Evolutionary conservation across 306 rosid genomes (phyloP).

Genomic region (Abrus pulchellus): DNA sequence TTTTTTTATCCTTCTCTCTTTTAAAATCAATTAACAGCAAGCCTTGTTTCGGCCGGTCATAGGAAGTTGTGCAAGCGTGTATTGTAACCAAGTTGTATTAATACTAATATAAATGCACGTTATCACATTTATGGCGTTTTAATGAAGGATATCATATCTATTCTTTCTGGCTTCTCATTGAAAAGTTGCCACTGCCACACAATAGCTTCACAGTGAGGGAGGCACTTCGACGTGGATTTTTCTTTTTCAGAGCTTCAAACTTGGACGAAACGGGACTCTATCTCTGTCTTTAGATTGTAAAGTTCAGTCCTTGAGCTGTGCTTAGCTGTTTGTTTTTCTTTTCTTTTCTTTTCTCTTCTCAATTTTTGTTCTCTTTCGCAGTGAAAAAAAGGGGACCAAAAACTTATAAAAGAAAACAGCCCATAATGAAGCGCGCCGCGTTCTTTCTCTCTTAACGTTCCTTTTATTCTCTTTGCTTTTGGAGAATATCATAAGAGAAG

Average conservation of each 20-base stretch:
- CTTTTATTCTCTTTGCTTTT: slow-evolving; percentile 13
- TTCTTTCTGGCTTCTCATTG: background rate
- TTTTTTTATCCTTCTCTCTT: background rate
- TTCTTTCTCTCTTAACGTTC: slow-evolving; percentile 6
- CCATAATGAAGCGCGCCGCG: background rate
- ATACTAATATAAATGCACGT: slow-evolving; percentile 25
- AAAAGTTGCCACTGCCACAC: slow-evolving; percentile 34
- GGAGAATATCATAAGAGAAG: slow-evolving; percentile 12
- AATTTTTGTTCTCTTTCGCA: background rate
- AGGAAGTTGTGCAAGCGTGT: slow-evolving; percentile 30
- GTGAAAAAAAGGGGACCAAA: background rate
- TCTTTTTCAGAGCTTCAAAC: background rate
- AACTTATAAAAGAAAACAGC: background rate
- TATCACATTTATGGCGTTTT: slow-evolving; percentile 40
- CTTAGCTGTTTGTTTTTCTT: background rate
- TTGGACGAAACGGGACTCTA: background rate
- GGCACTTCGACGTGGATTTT: no score
- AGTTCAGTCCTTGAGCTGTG: slow-evolving; percentile 21
- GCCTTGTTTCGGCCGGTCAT: slow-evolving; percentile 18
- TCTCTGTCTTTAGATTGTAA: slow-evolving; percentile 8
- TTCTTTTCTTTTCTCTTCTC: background rate
- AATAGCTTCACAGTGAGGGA: background rate
- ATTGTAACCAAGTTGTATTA: background rate
- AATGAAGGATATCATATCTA: slow-evolving; percentile 19
- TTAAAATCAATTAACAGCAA: slow-evolving; percentile 15